Evolutionary conservation across 202 grass and related monocot species (phyloP), one percentile per base, ranked within the genome.

Genomic region (Zoysia matrella): DNA sequence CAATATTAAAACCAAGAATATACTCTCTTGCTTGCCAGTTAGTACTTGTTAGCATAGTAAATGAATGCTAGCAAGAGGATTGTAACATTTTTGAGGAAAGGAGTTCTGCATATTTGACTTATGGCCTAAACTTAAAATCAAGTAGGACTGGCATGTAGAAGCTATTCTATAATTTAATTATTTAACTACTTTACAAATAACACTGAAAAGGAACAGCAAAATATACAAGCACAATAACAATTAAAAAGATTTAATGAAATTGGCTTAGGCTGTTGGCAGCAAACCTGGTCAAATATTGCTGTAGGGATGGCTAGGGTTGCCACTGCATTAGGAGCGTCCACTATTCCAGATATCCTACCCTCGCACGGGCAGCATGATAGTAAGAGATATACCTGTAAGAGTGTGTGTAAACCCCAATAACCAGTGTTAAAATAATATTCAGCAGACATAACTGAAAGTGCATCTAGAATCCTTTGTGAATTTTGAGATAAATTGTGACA

Each of bases 261-360:
- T 72, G 8, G 67, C 13, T 65, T 73, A 6, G 46, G 46, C 60
- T 71, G 45, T 72, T 74, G 63, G 74, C 49, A 52, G 66, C 49
- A 63, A 74, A 89, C 95, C 95, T 98, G 92, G 86, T 95, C 88
- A 40, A 94, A 98, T 86, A 94, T 98, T 63, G 95, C 22, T 72
- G 76, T 98, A 75, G 95, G 95, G 55, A 98, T 91, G 43, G 95
- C 95, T 73, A 98, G 79, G 62, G 95, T 98, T 14, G 86, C 90
- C 15, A 98, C 73, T 74, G 90, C 90, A 75, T 98, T 98, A 54
- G 95, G 95, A 65, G 88, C 55, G 55, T 98, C 92, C 62, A 98
- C 92, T 77, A 98, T 98, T 80, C 92, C 92, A 72, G 95, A 94
- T 86, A 94, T 98, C 75, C 92, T 94, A 60, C 95, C 92, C 78